Base-by-base conservation (phyloP, 768 basidiomycete genomes). In the Harrya chromipes region DNA sequence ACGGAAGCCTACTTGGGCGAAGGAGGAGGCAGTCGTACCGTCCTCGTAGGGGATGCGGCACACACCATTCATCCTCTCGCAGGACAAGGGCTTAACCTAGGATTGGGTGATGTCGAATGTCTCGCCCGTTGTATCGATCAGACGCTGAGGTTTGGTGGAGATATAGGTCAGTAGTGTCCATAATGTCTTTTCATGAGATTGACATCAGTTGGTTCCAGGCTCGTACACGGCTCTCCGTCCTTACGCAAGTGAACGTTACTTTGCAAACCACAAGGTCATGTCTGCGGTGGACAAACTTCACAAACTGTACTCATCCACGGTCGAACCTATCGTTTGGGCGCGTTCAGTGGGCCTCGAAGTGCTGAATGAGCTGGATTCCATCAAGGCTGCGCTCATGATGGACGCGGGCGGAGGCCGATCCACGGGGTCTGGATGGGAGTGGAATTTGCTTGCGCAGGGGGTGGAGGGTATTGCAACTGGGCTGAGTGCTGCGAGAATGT, bases 11-110 rank as follows among this genome's bases (percentile, higher is more conserved):
- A 99, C 67, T 72, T 94, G 38, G 92, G 94, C 14, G 84, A 84
- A 61, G 83, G 81, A 0, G 49, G 55, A 27, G 78, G 82, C 5
- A 66, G 72, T 3, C 80, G 95, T 4, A 94, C 90, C 1, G 94
- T 86, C 2, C 82, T 98, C 8, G 81, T 98, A 1, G 97, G 97
- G 2, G 97, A 99, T 68, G 94, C 95, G 1, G 97, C 94, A 16
- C 97, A 98, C 62, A 91, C 90, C 0, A 74, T 93, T 2, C 95
- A 98, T 63, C 95, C 97, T 1, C 80, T 98, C 23, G 95, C 94
- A 0, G 97, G 97, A 2, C 95, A 98, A 65, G 97, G 95, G 0
- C 75, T 98, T 36, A 98, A 99, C 66, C 72, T 95, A 63, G 97
- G 95, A n/a, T 73, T 99, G 24, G 85, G 75, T 1, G 95, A 99